Evolutionary conservation across 2,329 filamentous ascomycete species (phyloP).

Genomic region (Zelopaecilomyces penicillatus): DNA sequence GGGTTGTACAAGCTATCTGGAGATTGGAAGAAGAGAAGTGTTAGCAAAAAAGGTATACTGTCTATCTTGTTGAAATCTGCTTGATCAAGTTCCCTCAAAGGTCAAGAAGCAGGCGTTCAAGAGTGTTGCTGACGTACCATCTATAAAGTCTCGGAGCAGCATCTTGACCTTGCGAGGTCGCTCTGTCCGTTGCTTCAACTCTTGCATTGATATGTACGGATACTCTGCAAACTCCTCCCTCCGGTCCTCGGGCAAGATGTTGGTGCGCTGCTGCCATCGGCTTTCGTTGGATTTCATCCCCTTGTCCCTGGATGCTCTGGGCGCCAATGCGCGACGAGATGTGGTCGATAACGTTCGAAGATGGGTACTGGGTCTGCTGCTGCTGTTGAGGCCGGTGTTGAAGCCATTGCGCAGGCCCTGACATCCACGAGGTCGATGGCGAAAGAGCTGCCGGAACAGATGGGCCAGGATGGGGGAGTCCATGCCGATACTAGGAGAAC

Average conservation of each 20-base stretch:
- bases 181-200: conserved; percentile 63
- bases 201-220: conserved; percentile 76
- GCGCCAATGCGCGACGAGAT: conserved; percentile 18
- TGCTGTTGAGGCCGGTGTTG: not conserved
- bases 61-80: not conserved
- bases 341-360: not conserved
- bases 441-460: conserved; percentile 79
- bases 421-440: conserved; percentile 41
- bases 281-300: conserved; percentile 49
- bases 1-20: conserved; percentile 90
- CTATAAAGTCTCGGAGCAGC: conserved; percentile 94
- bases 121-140: conserved; percentile 46
- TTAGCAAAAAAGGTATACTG: conserved; percentile 12
- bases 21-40: not conserved
- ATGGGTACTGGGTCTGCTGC: conserved; percentile 2
- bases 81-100: not conserved
- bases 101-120: conserved; percentile 17
- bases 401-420: conserved; percentile 20
- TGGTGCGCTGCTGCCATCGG: conserved; percentile 78
- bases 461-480: conserved; percentile 71
- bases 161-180: conserved; percentile 88
- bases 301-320: conserved; percentile 26
- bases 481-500: conserved; percentile 41
- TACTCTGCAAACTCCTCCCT: conserved; percentile 72
- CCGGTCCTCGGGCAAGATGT: conserved; percentile 68